Conservation (phyloP, 2,329 filamentous ascomycete species). For the Fusarium dlaminii region DNA sequence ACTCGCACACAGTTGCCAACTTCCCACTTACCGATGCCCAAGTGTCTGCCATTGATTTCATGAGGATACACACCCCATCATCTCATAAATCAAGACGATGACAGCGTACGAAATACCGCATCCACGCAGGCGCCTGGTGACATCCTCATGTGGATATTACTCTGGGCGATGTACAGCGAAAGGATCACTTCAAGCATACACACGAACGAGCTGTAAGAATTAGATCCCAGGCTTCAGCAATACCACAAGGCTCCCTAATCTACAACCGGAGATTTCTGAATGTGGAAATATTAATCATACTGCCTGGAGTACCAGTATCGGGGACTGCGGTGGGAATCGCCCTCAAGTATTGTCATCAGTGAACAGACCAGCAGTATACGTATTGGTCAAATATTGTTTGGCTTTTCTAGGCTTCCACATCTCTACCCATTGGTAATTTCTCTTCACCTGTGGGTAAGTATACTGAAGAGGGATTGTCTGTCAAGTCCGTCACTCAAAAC, state of each 20-base stretch:
- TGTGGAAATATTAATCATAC: background rate
- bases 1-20: too few relatives aligned
- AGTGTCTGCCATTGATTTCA: rapidly evolving
- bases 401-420: background rate
- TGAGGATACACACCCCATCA: rapidly evolving
- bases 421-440: background rate
- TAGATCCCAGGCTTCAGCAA: background rate
- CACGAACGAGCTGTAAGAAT: background rate
- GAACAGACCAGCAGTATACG: background rate
- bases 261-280: background rate
- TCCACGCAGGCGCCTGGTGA: background rate
- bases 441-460: background rate
- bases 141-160: background rate
- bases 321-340: background rate
- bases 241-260: background rate
- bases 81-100: rapidly evolving
- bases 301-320: background rate
- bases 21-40: background rate
- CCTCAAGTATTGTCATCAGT: background rate
- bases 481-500: background rate
- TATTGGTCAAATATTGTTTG: background rate
- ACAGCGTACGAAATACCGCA: rapidly evolving
- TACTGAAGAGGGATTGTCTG: background rate
- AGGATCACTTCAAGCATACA: background rate
- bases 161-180: background rate